A percentile compares a stretch with the other conserved stretches of the same genome.
Evolutionary conservation across 495 filamentous ascomycete species (phyloP).

Genomic region (Neurospora sp.): DNA sequence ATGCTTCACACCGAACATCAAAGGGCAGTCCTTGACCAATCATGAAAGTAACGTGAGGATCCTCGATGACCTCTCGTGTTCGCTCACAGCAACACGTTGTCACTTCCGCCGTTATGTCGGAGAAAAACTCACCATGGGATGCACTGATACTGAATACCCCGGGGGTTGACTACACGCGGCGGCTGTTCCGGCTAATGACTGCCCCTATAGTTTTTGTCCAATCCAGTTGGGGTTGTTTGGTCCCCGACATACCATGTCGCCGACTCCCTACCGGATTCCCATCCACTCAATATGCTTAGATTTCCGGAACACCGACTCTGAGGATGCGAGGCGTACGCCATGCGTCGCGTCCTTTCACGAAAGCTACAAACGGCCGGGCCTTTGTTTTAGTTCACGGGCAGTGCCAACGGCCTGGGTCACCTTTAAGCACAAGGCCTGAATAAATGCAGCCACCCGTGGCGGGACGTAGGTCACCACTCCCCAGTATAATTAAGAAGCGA

Average conservation of each 20-base stretch:
- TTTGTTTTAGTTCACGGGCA: background rate
- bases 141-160: background rate
- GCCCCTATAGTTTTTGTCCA: background rate
- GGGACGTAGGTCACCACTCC: constrained; percentile 1
- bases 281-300: background rate
- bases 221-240: background rate
- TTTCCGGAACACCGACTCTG: background rate
- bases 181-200: background rate
- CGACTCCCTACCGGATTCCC: background rate
- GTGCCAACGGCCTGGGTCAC: background rate
- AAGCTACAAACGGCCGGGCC: background rate
- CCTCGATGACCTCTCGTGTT: background rate
- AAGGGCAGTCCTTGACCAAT: background rate
- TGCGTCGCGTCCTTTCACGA: background rate
- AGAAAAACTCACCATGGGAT: background rate
- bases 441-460: constrained; percentile 12
- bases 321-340: constrained; percentile 6
- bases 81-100: background rate
- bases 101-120: background rate
- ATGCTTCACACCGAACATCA: background rate
- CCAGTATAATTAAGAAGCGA: constrained; percentile 7
- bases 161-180: background rate
- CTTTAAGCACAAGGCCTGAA: background rate
- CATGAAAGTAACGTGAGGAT: background rate
- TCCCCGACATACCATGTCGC: background rate